Evolutionary conservation across 441 rosid species (phyloP), one percentile per base, ranked within the genome.

Genomic region (Populus trichocarpa): DNA sequence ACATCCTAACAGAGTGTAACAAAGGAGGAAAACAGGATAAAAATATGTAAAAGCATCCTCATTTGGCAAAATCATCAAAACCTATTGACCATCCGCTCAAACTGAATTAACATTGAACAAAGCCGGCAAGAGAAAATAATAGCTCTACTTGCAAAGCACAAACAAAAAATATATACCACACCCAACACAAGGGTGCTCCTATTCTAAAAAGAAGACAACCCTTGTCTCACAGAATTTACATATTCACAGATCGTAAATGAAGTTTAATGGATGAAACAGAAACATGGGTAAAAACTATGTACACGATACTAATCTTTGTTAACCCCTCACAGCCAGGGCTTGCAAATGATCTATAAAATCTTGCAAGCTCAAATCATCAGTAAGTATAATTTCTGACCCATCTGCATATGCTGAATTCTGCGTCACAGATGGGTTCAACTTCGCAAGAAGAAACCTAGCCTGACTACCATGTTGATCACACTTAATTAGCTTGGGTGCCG

Each of bases 371-470:
- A 92, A 79, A 78, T 93, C 98, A 87, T 93, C 99, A 0, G 97
- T 93, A 26, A 89, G 90, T 66, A 93, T 84, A 10, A 93, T 83
- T 64, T 90, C 97, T 2, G 97, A 93, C 32, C 91, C 98, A 59
- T 88, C 91, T 0, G 77, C 84, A 71, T 86, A 82, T 4, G 83
- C 86, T 14, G 97, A 88, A 71, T 92, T 86, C 78, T 93, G 98
- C 23, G 96, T 91, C 57, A 92, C 86, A 6, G 93, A 92, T 23
- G 96, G 96, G 80, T 92, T 92, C 81, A 93, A 86, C 83, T 93
- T 95, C 38, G 99, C 99, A 36, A 95, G 95, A 77, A 95, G 96
- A 81, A 95, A 95, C 87, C 99, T 86, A 23, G 99, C 98, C 81
- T 90, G 97, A 77, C 98, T 93, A 74, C 97, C 80, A 80, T 95